Evolutionary conservation across 2,329 filamentous ascomycete species (phyloP).

Genomic region (Penicillium sp.): DNA sequence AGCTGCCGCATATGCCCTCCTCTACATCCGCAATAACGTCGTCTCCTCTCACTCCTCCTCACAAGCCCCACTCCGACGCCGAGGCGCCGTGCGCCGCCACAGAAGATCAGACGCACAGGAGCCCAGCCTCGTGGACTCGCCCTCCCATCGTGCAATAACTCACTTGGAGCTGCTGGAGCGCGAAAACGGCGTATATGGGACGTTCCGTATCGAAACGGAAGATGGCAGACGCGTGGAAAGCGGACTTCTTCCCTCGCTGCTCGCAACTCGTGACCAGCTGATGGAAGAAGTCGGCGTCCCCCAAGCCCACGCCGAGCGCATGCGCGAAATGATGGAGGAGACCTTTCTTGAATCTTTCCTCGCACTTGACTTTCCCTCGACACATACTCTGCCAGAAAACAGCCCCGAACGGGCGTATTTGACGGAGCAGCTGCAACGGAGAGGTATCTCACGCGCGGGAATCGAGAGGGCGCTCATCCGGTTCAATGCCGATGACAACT

Average conservation of each 20-base stretch:
- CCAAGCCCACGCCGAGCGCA: constrained; percentile 41
- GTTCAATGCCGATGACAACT: constrained; percentile 44
- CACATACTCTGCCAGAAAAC: constrained; percentile 36
- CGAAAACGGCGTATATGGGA: constrained; percentile 46
- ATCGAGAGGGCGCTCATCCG: constrained; percentile 41
- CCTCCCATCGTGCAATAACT: constrained; percentile 41
- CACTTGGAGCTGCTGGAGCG: constrained; percentile 44
- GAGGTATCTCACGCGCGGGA: constrained; percentile 42
- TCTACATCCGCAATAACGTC: constrained; percentile 42
- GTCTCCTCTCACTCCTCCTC: constrained; percentile 27
- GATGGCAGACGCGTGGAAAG: constrained; percentile 45
- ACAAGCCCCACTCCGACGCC: constrained; percentile 39
- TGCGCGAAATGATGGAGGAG: constrained; percentile 49
- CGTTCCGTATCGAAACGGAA: constrained; percentile 46
- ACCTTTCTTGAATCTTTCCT: constrained; percentile 48
- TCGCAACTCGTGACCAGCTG: constrained; percentile 45
- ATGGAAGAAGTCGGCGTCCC: constrained; percentile 45
- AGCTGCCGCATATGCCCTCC: constrained; percentile 45
- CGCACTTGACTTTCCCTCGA: constrained; percentile 43
- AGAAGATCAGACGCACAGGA: constrained; percentile 33
- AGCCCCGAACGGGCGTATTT: constrained; percentile 41
- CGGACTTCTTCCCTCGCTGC: constrained; percentile 45
- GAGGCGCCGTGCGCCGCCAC: constrained; percentile 43
- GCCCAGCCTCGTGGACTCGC: constrained; percentile 30
- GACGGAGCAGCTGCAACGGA: constrained; percentile 40